phyloP scores from a whole-genome alignment of 2,329 filamentous ascomycete species.

The Neonectria ditissima region DNA sequence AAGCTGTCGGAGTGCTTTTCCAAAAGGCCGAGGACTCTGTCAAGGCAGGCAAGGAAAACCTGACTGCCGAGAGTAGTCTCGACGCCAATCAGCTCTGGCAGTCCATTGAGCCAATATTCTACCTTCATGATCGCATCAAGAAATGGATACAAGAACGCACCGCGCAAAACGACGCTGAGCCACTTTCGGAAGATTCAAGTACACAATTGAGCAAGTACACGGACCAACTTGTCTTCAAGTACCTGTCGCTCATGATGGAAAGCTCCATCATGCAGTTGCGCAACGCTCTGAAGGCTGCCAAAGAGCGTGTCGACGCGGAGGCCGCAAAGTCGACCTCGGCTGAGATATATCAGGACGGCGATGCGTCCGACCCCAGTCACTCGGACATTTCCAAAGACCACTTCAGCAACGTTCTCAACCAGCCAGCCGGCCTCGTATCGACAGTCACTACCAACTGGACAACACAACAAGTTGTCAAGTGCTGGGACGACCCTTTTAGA shows the following conservation, averaged over 20 bases:
- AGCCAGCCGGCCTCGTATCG: constrained; percentile 44
- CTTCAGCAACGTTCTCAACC: constrained; percentile 74
- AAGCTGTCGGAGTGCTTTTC: constrained; percentile 43
- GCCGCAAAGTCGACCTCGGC: constrained; percentile 65
- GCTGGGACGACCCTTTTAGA: constrained; percentile 77
- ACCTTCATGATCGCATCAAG: constrained; percentile 60
- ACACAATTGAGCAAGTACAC: constrained; percentile 73
- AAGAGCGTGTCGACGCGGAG: constrained; percentile 46
- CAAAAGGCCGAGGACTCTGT: constrained; percentile 40
- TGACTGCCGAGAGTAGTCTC: constrained; percentile 25
- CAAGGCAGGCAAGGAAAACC: constrained; percentile 13
- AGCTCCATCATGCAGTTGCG: constrained; percentile 88
- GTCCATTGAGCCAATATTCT: constrained; percentile 83
- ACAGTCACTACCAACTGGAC: constrained; percentile 47
- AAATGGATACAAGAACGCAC: constrained; percentile 78
- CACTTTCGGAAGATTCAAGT: constrained; percentile 32
- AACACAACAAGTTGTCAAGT: constrained; percentile 44
- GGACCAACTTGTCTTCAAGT: constrained; percentile 87
- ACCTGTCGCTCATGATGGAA: constrained; percentile 87
- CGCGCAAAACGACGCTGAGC: constrained; percentile 33
- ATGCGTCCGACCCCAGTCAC: constrained; percentile 80
- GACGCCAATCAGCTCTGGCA: constrained; percentile 73
- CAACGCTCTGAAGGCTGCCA: constrained; percentile 70
- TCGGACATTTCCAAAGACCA: constrained; percentile 84
- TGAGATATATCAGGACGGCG: constrained; percentile 78